phyloP scores from a whole-genome alignment of 257 asterid genomes.

The Fraxinus pennsylvanica region DNA sequence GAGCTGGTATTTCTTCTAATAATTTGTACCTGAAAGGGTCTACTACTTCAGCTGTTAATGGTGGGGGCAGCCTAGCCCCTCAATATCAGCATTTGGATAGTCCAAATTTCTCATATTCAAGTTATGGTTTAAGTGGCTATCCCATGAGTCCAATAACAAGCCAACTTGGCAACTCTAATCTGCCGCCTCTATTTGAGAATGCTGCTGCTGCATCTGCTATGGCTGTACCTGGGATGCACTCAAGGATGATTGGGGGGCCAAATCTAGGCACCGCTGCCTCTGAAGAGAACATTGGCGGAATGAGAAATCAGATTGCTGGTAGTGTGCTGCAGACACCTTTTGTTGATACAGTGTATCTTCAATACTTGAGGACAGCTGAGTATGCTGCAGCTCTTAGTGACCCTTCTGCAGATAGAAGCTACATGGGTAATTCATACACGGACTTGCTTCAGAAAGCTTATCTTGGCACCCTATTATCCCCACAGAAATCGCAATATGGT shows the following conservation, averaged over 20 bases:
- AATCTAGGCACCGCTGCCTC: constrained; percentile 53
- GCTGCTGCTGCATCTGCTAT: constrained; percentile 91
- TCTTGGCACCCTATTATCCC: constrained; percentile 58
- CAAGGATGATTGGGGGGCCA: constrained; percentile 69
- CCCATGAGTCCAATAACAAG: constrained; percentile 71
- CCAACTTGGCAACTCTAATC: constrained; percentile 62
- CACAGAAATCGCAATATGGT: constrained; percentile 78
- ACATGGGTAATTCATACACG: constrained; percentile 62
- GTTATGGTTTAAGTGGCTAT: constrained; percentile 62
- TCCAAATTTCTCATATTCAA: constrained; percentile 66
- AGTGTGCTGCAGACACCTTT: constrained; percentile 51
- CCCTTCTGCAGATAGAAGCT: constrained; percentile 65
- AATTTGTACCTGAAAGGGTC: constrained; percentile 62
- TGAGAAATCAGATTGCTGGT: constrained; percentile 71
- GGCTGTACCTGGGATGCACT: constrained; percentile 76
- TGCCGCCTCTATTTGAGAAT: constrained; percentile 89
- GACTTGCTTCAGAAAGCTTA: constrained; percentile 90
- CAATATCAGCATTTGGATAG: constrained; percentile 73
- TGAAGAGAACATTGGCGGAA: constrained; percentile 53
- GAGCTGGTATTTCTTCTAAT: constrained; percentile 42
- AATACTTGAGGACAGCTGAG: constrained; percentile 73
- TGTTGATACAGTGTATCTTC: constrained; percentile 76
- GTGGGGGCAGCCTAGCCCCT: constrained; percentile 52
- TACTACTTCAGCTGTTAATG: constrained; percentile 47
- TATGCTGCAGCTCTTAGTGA: constrained; percentile 72